Conservation (phyloP, 768 basidiomycete species). For the Panellus pusillus region DNA sequence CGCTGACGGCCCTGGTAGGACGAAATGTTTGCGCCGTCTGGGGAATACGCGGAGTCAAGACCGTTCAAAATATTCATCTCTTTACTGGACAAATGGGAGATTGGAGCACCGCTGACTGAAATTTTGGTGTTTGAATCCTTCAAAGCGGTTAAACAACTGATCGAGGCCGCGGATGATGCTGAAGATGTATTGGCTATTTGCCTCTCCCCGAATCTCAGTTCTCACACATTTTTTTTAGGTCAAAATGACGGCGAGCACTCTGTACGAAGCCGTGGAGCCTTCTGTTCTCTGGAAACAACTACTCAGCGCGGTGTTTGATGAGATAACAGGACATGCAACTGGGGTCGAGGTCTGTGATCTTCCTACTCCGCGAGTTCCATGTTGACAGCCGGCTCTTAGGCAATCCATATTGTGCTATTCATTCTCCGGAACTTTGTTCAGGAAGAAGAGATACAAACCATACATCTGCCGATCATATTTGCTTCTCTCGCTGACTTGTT, state of each 20-base stretch:
- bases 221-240: constrained; percentile 41
- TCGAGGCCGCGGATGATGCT: constrained; percentile 50
- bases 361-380: background rate
- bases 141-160: constrained; percentile 60
- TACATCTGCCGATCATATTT: constrained; percentile 83
- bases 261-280: constrained; percentile 94
- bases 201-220: background rate
- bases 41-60: constrained; percentile 73
- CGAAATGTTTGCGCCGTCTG: constrained; percentile 74
- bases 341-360: constrained; percentile 46
- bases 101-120: constrained; percentile 80
- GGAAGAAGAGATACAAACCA: constrained; percentile 82
- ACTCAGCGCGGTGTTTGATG: constrained; percentile 53
- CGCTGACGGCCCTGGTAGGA: constrained; percentile 42
- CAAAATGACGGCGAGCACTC: constrained; percentile 77
- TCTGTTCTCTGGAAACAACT: constrained; percentile 83
- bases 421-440: constrained; percentile 75
- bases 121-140: constrained; percentile 78
- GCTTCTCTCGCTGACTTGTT: constrained; percentile 64
- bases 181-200: constrained; percentile 55
- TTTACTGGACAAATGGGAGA: constrained; percentile 95
- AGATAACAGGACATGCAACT: constrained; percentile 46
- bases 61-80: constrained; percentile 98
- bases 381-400: constrained; percentile 39
- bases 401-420: constrained; percentile 68